A percentile compares a stretch with the other conserved stretches of the same genome.
These are phyloP conservation scores for Clavispora carvajalis DNA, from an alignment of 805 yeast genomes.

Conservation along the genomic window DNA sequence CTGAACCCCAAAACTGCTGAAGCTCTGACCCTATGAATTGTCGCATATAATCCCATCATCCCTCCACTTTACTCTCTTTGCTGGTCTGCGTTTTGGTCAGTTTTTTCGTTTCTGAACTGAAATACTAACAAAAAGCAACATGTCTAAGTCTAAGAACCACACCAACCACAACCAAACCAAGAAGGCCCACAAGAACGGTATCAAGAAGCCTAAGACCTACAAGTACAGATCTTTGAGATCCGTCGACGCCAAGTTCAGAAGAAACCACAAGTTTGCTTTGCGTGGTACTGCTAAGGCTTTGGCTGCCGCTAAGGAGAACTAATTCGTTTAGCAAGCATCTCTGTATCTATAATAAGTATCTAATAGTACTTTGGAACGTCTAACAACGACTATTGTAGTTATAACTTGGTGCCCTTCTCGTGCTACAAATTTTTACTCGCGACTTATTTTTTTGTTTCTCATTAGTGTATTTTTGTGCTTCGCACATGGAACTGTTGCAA, in stretches of 20 bases:
- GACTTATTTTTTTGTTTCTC: background rate
- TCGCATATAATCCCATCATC: background rate
- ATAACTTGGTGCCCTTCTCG: too few relatives aligned
- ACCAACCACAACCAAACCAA: conserved; percentile 99
- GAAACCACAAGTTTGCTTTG: conserved; percentile 99
- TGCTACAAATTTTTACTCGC: background rate
- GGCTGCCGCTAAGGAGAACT: conserved; percentile 40
- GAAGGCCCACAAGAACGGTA: conserved; percentile 99
- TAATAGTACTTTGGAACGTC: conserved; percentile 9
- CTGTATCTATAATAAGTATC: conserved; percentile 11
- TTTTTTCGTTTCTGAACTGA: background rate
- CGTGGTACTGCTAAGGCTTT: conserved; percentile 95
- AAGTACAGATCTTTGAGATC: conserved; percentile 98
- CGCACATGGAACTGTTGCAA: background rate
- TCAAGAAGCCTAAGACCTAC: conserved; percentile 98
- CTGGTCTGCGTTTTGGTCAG: conserved; percentile 1
- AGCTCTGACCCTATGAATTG: conserved; percentile 4
- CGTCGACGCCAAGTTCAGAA: conserved; percentile 98
- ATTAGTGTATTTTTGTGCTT: background rate
- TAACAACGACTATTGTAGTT: background rate
- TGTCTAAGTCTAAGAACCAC: conserved; percentile 99
- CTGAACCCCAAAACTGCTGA: background rate
- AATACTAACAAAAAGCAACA: conserved; percentile 43
- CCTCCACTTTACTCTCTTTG: background rate
- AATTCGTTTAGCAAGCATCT: conserved; percentile 3